Base-by-base conservation (phyloP, 1,139 yeast species). In the Yamadazyma dushanensis region DNA sequence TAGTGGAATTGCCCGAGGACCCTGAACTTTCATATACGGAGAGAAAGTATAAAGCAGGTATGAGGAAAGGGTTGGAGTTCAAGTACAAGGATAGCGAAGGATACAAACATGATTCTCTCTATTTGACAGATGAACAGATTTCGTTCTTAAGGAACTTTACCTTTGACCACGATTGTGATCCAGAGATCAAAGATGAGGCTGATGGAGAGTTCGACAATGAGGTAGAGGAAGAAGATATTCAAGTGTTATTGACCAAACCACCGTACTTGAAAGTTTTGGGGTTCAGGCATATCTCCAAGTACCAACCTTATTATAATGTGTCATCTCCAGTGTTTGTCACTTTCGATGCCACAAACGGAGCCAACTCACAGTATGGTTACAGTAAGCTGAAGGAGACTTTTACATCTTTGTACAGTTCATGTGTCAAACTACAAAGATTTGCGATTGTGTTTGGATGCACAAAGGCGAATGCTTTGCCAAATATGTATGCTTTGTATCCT, bases 371-470 rank as follows among this genome's bases (percentile, higher is more conserved):
- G 16, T 13, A 34, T 7, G 73, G 73, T 0, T 77, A 66, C 43
- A 60, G 69, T 14, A 85, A 90, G 13, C 86, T 96, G 0, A 66
- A 71, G 16, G 61, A 77, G 24, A 82, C 94, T 0, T 76, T 89
- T 51, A 70, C 85, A 1, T 73, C 90, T 0, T 62, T 92, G 7
- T 85, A 79, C 51, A 79, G 76, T 35, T 72, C 83, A 2, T 63
- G 94, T 59, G 53, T 64, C 3, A 67, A 67, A 34, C 64, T 73
- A 34, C 51, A 67, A 3, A 76, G 76, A 50, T 80, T 74, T 48
- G 94, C 86, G 0, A 59, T 92, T 8, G 73, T 84, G 2, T 86
- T 89, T 80, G 90, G 95, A 1, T 76, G 81, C 48, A 51, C 71
- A 5, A 73, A 82, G 40, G 62, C 57, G 32, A 70, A 68, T 42